Base-by-base conservation (phyloP, 768 basidiomycete species). In the Collybia nuda region DNA sequence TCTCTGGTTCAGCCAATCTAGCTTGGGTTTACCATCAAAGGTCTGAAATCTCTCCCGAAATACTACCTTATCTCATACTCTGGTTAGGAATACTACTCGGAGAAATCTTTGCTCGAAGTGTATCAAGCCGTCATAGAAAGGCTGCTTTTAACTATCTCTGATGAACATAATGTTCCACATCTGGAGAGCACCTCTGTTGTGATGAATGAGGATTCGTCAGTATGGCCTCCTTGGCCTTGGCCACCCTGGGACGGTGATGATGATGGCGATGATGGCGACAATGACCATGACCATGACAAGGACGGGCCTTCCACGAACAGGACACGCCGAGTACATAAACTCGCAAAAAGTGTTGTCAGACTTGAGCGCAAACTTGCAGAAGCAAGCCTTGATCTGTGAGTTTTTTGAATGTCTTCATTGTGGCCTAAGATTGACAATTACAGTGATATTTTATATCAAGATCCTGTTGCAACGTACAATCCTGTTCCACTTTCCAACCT, bases 401-500 rank as follows among this genome's bases (percentile, higher is more conserved):
- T 66, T 15, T 1, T 18, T 6, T 6, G 38, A 17, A 3, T 19
- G 14, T 28, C 17, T 2, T 21, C 46, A 8, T 24, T 26, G n/a
- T 14, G 4, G 22, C n/a, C 21, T 39, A 37, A 43, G 21, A 55
- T 19, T 15, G 14, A 32, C 23, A 11, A 47, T 14, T 15, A 5
- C 54, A 87, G 85, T 21, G 88, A 86, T 60, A 74, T 85, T 26
- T 70, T 89, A 40, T 77, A 80, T 53, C 84, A 86, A 65, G 87
- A 98, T 64, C 95, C 95, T 2, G 74, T 91, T 40, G 85, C 76
- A 40, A 89, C 92, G 0, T 98, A 99, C 68, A 98, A 98, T 64
- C 93, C 93, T 5, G 76, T 80, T 37, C 73, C 80, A 2, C 72
- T 93, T 48, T 74, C 78, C 14, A 85, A 88, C 35, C 79, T 98